Evolutionary conservation across 805 yeast species (phyloP).

Genomic region (Candida maesae): DNA sequence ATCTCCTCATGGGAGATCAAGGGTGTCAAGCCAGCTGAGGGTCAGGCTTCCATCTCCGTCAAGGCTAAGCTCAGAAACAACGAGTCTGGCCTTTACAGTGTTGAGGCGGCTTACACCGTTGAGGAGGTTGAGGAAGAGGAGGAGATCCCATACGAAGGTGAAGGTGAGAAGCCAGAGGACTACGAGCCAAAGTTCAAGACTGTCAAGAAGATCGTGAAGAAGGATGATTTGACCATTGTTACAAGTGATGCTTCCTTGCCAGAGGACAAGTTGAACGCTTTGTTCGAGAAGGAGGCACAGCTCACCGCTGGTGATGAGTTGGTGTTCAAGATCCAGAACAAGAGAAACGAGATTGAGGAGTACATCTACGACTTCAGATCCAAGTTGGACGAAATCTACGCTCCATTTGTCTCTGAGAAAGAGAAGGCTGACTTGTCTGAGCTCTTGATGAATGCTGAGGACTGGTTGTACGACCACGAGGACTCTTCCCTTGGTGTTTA

Average conservation of each 20-base stretch:
- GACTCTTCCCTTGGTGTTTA: conserved; percentile 95
- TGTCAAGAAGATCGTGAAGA: conserved; percentile 92
- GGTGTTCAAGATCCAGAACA: conserved; percentile 98
- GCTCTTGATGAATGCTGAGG: conserved; percentile 83
- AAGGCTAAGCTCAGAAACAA: conserved; percentile 96
- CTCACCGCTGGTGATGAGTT: conserved; percentile 89
- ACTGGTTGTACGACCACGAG: conserved; percentile 98
- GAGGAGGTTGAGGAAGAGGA: conserved; percentile 90
- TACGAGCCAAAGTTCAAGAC: conserved; percentile 83
- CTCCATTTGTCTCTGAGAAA: conserved; percentile 82
- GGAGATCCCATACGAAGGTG: conserved; percentile 66
- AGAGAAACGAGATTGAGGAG: conserved; percentile 97
- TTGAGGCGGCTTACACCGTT: conserved; percentile 92
- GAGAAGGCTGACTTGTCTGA: conserved; percentile 79
- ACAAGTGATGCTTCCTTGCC: conserved; percentile 62
- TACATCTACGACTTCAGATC: conserved; percentile 97
- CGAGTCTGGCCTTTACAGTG: conserved; percentile 91
- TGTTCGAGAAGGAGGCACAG: conserved; percentile 79
- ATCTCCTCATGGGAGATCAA: conserved; percentile 83
- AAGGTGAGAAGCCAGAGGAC: conserved; percentile 73
- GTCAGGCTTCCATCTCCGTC: conserved; percentile 73
- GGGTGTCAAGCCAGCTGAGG: conserved; percentile 80
- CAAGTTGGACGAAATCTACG: conserved; percentile 88
- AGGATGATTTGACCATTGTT: conserved; percentile 65
- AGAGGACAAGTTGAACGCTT: conserved; percentile 49